Conservation (phyloP, 257 asterid species). For the Nicotiana tomentosiformis region DNA sequence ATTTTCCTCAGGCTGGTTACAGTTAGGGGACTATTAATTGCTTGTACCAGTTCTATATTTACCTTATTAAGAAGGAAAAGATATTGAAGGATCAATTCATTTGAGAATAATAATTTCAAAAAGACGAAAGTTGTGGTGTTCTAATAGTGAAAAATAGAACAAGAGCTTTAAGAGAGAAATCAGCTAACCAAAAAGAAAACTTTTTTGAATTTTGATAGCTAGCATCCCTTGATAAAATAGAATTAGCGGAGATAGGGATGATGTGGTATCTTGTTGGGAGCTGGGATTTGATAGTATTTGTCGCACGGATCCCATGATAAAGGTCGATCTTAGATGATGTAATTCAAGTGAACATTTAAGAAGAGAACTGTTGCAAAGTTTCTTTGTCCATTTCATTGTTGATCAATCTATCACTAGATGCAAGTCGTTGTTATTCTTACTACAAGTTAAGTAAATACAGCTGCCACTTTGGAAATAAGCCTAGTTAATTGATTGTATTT, state of each 20-base stretch:
- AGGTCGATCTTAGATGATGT: not conserved
- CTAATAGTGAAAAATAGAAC: not conserved
- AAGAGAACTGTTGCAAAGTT: not conserved
- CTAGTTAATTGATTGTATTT: not conserved
- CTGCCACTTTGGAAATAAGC: not conserved
- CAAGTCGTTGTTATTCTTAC: not conserved
- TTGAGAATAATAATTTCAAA: not conserved
- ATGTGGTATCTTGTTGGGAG: not conserved
- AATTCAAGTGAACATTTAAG: not conserved
- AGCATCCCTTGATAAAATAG: not conserved
- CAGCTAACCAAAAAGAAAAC: not conserved
- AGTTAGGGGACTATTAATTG: not conserved
- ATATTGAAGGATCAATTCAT: not conserved
- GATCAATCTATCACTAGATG: not conserved
- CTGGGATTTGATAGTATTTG: not conserved
- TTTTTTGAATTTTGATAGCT: not conserved
- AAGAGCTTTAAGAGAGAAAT: not conserved
- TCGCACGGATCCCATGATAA: not conserved
- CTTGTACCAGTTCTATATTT: not conserved
- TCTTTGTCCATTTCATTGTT: not conserved
- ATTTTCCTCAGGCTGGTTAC: not conserved
- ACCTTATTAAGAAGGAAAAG: conserved; percentile 1
- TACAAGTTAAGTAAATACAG: not conserved
- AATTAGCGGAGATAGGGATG: not conserved
- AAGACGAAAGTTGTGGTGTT: not conserved